A percentile compares a stretch with the other conserved stretches of the same genome.
These are phyloP conservation scores for Tremellales sp. DNA, from an alignment of 1,284 basidiomycete genomes.

Conservation along the genomic window DNA sequence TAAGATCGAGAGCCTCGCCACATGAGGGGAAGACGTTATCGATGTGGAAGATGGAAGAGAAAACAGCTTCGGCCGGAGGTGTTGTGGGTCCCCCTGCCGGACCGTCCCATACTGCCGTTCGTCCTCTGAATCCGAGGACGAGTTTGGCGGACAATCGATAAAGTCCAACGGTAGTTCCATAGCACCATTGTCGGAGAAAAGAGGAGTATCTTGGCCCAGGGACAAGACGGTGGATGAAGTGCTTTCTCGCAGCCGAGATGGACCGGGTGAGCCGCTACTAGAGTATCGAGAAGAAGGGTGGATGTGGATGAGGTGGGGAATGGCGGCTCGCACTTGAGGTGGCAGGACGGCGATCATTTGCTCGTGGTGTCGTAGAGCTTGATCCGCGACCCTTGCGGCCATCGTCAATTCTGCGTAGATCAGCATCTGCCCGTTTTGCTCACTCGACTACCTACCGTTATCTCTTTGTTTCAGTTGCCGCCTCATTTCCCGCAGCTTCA, in stretches of 20 bases:
- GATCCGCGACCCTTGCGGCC: conserved; percentile 25
- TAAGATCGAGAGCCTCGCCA: too few species aligned
- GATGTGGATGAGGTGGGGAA: conserved; percentile 7
- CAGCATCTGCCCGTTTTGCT: neutral
- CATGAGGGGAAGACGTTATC: too few species aligned
- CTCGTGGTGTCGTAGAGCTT: conserved; percentile 23
- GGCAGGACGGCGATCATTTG: conserved; percentile 14
- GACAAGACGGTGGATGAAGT: neutral
- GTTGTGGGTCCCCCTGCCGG: too few species aligned
- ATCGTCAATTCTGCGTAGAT: conserved; percentile 20
- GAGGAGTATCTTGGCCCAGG: too few species aligned
- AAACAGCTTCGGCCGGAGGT: too few species aligned
- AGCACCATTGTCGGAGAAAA: too few species aligned
- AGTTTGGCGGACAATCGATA: too few species aligned
- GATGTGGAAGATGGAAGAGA: too few species aligned
- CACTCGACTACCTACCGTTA: conserved; percentile 16
- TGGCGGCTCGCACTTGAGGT: conserved; percentile 4
- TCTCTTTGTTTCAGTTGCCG: conserved; percentile 18
- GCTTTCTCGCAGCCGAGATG: neutral
- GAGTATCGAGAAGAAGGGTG: conserved; percentile 8
- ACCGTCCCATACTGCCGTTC: too few species aligned
- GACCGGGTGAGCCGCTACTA: neutral
- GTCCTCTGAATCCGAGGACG: too few species aligned
- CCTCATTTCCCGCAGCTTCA: conserved; percentile 14
- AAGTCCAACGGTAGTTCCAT: too few species aligned